Percentiles rank a stretch among this genome's conserved stretches.
Evolutionary conservation across 1,284 basidiomycete genomes (phyloP).

Genomic region (Jaminaea rosea): DNA sequence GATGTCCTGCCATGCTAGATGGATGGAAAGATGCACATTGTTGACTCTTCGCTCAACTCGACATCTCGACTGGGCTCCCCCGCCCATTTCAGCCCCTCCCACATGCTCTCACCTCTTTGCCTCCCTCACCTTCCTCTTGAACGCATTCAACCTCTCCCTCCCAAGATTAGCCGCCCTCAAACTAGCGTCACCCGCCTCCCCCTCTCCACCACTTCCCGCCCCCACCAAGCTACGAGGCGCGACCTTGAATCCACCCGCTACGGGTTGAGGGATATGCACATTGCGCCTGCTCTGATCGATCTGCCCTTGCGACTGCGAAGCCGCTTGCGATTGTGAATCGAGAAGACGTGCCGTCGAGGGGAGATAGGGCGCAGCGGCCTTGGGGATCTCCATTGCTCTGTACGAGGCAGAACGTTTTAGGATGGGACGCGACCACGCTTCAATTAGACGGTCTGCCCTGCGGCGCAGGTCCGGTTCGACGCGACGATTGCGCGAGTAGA

Average conservation of each 20-base stretch:
- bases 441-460: slow-evolving; percentile 72
- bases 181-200: background rate
- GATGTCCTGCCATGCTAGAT: too few species aligned
- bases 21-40: too few species aligned
- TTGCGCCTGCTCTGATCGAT: background rate
- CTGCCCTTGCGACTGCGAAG: background rate
- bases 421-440: slow-evolving; percentile 45
- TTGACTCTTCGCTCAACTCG: too few species aligned
- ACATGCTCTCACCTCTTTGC: background rate
- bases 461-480: slow-evolving; percentile 72
- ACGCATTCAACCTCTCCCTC: background rate
- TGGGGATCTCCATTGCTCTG: slow-evolving; percentile 13
- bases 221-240: background rate
- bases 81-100: background rate
- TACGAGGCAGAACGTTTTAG: slow-evolving; percentile 41
- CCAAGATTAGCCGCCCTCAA: background rate
- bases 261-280: background rate
- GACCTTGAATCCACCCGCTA: background rate
- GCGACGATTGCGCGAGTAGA: slow-evolving; percentile 82
- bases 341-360: background rate
- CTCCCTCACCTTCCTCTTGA: slow-evolving; percentile 2
- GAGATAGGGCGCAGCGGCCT: background rate
- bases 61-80: too few species aligned
- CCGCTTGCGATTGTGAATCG: background rate
- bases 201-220: background rate